These are phyloP conservation scores for Fusarium illudens DNA, from an alignment of 2,329 filamentous ascomycete genomes.

Conservation along the genomic window DNA sequence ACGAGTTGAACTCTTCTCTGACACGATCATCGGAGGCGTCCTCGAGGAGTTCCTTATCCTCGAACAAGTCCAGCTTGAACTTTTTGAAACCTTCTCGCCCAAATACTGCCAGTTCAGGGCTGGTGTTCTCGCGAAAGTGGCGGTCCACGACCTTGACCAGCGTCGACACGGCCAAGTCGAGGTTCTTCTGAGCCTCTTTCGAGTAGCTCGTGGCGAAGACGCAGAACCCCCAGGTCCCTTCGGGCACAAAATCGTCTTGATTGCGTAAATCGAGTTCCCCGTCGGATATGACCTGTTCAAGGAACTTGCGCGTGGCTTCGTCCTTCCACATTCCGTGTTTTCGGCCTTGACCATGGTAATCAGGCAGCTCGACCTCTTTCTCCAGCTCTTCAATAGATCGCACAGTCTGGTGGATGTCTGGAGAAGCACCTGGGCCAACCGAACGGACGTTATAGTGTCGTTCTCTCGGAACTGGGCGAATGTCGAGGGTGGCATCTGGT, in stretches of 20 bases:
- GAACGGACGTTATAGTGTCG: background rate
- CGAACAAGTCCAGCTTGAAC: slow-evolving; percentile 14
- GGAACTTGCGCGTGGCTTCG: background rate
- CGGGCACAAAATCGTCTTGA: background rate
- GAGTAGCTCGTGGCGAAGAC: background rate
- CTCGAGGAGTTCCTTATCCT: slow-evolving; percentile 6
- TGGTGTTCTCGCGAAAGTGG: background rate
- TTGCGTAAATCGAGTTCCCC: background rate
- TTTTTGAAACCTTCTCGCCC: slow-evolving; percentile 9
- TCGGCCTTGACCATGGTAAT: background rate
- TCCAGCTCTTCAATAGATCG: background rate
- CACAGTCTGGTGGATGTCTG: background rate
- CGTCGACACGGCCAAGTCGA: background rate
- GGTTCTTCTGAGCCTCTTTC: background rate
- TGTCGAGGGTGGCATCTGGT: background rate
- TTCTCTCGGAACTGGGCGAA: background rate
- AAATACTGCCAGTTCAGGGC: background rate
- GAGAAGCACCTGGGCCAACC: background rate
- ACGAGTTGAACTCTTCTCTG: slow-evolving; percentile 24
- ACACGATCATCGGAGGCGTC: slow-evolving; percentile 24
- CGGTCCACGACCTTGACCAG: slow-evolving; percentile 7
- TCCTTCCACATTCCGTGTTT: background rate
- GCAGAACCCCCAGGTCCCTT: background rate
- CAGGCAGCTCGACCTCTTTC: background rate
- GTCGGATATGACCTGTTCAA: background rate